Percentiles rank a stretch among this genome's conserved stretches.
These are phyloP conservation scores for Halteria grandinella DNA, from an alignment of 73 alveolate species.

Conservation along the genomic window DNA sequence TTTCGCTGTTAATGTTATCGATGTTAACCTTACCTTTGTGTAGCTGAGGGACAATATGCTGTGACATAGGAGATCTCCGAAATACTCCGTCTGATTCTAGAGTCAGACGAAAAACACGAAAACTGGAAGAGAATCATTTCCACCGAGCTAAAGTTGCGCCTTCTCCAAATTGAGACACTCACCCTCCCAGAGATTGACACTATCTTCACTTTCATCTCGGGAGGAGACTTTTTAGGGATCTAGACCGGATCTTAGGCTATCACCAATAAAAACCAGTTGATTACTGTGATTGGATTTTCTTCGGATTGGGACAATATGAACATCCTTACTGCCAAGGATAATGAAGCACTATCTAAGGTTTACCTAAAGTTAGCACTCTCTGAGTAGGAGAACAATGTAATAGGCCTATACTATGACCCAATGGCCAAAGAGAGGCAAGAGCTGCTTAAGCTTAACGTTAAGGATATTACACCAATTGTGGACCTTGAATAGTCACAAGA, in stretches of 20 bases:
- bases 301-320: constrained; percentile 16
- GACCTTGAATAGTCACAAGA: neutral
- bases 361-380: no score
- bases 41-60: constrained; percentile 57
- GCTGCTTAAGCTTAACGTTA: neutral
- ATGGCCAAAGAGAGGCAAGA: constrained; percentile 44
- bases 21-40: neutral
- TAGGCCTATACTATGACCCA: constrained; percentile 43
- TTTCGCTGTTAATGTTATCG: no score
- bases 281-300: constrained; percentile 60
- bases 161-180: neutral
- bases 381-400: constrained; percentile 31
- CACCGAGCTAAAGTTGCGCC: neutral
- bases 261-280: neutral
- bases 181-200: constrained; percentile 28
- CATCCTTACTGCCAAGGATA: no score
- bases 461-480: neutral
- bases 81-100: constrained; percentile 9
- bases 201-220: constrained; percentile 19
- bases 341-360: no score
- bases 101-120: constrained; percentile 8
- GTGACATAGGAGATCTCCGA: constrained; percentile 38
- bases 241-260: constrained; percentile 45
- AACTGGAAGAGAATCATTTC: constrained; percentile 7
- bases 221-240: constrained; percentile 58